Percentiles rank a stretch among this genome's conserved stretches.
Evolutionary conservation across 2,329 filamentous ascomycete species (phyloP).

Genomic region (Botrytis squamosa): DNA sequence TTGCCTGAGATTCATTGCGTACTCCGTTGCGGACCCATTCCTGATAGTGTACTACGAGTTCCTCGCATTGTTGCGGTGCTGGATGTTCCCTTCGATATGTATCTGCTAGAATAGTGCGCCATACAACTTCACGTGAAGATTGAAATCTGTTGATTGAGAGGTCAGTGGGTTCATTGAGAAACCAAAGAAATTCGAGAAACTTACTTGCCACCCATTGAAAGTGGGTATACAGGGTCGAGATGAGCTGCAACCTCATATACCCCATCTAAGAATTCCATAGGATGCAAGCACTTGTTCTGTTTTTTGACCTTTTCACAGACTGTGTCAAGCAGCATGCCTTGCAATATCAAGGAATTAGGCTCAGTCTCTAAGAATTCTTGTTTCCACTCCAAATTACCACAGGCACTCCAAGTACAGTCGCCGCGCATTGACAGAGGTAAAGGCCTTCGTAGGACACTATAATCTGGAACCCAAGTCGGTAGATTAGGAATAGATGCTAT

Average conservation of each 20-base stretch:
- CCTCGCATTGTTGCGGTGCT: constrained; percentile 4
- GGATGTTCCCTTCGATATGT: constrained; percentile 8
- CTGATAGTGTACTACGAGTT: constrained; percentile 12
- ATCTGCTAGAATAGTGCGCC: constrained; percentile 13
- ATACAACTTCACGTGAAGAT: constrained; percentile 14
- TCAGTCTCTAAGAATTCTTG: not conserved
- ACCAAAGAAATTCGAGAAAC: not conserved
- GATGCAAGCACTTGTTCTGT: not conserved
- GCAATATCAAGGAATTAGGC: not conserved
- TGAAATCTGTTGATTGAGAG: not conserved
- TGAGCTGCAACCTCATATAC: constrained; percentile 2
- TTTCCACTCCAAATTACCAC: not conserved
- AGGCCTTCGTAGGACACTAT: not conserved
- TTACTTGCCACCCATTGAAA: constrained; percentile 12
- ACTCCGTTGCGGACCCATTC: constrained; percentile 11
- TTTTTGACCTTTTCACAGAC: constrained; percentile 3
- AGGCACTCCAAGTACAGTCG: constrained; percentile 3
- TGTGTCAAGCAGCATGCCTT: constrained; percentile 4
- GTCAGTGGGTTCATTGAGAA: not conserved
- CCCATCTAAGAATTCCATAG: not conserved
- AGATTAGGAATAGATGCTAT: constrained; percentile 5
- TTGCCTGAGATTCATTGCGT: not conserved
- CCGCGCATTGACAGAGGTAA: constrained; percentile 16
- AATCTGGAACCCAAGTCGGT: constrained; percentile 18
- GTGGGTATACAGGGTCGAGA: constrained; percentile 11